Evolutionary conservation across 306 rosid genomes (phyloP).

Genomic region (Ochetophila trinervis): DNA sequence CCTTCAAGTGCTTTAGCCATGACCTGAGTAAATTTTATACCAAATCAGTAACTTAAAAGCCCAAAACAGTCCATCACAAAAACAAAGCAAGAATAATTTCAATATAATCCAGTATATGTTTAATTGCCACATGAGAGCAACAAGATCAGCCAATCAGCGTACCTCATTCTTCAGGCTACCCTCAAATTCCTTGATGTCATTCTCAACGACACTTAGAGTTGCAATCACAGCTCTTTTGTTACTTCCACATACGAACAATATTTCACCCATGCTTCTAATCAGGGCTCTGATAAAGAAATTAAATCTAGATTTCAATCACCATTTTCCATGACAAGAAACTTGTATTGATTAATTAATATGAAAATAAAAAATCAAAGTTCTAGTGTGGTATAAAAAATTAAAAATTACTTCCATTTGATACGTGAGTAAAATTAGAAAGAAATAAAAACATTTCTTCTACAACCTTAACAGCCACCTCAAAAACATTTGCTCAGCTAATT

Average conservation of each 20-base stretch:
- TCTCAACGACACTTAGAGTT: conserved; percentile 55
- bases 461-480: not conserved
- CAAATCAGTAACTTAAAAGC: conserved; percentile 16
- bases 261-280: conserved; percentile 84
- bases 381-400: conserved; percentile 12
- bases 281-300: conserved; percentile 56
- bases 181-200: conserved; percentile 37
- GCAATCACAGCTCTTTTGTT: conserved; percentile 72
- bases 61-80: conserved; percentile 1
- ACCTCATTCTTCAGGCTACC: conserved; percentile 64
- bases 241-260: conserved; percentile 79
- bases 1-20: conserved; percentile 67
- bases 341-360: not conserved
- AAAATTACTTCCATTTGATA: conserved; percentile 1
- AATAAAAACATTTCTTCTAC: too few species aligned
- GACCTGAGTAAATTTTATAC: conserved; percentile 40
- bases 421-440: not conserved
- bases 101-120: conserved; percentile 23
- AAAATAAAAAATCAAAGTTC: conserved; percentile 19
- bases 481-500: not conserved
- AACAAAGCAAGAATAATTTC: conserved; percentile 18
- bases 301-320: conserved; percentile 16
- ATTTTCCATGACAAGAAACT: conserved; percentile 18
- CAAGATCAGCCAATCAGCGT: conserved; percentile 22
- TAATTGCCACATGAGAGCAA: conserved; percentile 15